A percentile compares a stretch with the other conserved stretches of the same genome.
phyloP scores from a whole-genome alignment of 345 rosid genomes.

The Salix suchowensis region DNA sequence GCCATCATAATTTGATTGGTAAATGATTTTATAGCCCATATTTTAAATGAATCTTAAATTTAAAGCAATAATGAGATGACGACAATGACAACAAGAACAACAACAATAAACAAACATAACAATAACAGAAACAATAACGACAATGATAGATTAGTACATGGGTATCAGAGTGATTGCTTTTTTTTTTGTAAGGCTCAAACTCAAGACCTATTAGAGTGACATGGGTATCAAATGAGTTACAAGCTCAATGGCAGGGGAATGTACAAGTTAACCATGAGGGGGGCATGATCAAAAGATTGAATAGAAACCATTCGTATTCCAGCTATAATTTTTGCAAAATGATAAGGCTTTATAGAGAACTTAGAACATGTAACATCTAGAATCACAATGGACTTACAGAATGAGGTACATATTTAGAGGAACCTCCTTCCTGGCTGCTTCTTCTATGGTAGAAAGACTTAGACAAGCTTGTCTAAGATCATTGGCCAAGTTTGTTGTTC shows the following conservation, averaged over 20 bases:
- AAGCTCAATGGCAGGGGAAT: not conserved
- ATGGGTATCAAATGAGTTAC: not conserved
- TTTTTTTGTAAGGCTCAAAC: not conserved
- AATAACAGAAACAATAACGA: not conserved
- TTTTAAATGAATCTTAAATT: not conserved
- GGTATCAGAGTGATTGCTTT: too few relatives aligned
- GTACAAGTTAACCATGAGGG: not conserved
- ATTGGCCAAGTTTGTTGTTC: slow-evolving; percentile 39
- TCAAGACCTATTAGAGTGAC: not conserved
- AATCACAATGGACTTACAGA: slow-evolving; percentile 57
- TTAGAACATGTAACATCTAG: not conserved
- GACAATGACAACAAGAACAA: not conserved
- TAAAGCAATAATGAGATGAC: not conserved
- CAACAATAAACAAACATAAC: not conserved
- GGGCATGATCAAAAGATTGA: not conserved
- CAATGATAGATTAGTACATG: not conserved
- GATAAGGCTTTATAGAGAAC: not conserved
- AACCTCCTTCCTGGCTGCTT: slow-evolving; percentile 65
- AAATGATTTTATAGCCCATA: not conserved
- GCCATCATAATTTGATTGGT: slow-evolving; percentile 19
- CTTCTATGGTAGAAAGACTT: slow-evolving; percentile 61
- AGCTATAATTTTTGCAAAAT: not conserved
- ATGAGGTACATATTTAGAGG: slow-evolving; percentile 79
- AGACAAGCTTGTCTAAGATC: slow-evolving; percentile 67
- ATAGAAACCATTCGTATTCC: not conserved